Base-by-base conservation (phyloP, 306 rosid genomes). In the Gastrolobium villosum region DNA sequence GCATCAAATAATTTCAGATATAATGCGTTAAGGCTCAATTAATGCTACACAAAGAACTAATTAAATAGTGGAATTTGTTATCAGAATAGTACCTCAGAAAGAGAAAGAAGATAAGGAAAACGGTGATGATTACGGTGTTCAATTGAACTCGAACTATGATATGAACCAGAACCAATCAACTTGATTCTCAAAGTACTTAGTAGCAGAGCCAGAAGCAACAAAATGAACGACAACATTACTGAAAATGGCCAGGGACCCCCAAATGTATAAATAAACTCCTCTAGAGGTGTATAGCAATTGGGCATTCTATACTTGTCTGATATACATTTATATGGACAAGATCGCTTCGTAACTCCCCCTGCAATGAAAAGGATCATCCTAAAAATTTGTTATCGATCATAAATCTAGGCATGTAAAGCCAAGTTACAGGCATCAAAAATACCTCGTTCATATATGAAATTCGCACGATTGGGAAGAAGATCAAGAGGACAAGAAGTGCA, bases 301-400 rank as follows among this genome's bases (percentile, higher is more conserved):
- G 98, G 98, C 96, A 90, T 88, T 83, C 96, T 88, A 82, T 94
- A 94, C 72, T 94, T 94, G 76, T 94, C 97, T 52, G 97, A 90
- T 81, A 94, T 84, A 75, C 98, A 94, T 86, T 79, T 84, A 84
- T 92, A 94, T 35, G 97, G 98, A 77, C 98, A 94, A 39, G 89
- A 74, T 75, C 87, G 73, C 75, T 32, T 7, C 39, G 84, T 85
- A 79, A 89, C 98, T 40, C 98, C 98, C 4, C 98, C 98, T 86
- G 84, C 66, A 76, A 64, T 89, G 86, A 72, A 83, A 76, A 63
- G 73, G 69, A 70, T 57, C 77, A 72, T 81, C 49, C 36, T 55
- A 77, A 65, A 45, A 60, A 53, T 26, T 5, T 56, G 53, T 75
- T 76, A 59, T 57, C 71, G 48, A 59, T 78, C 6, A 48, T 44